A percentile compares a stretch with the other conserved stretches of the same genome.
Evolutionary conservation across 176 grass and related monocot genomes (phyloP).

Genomic region (Poa annua): DNA sequence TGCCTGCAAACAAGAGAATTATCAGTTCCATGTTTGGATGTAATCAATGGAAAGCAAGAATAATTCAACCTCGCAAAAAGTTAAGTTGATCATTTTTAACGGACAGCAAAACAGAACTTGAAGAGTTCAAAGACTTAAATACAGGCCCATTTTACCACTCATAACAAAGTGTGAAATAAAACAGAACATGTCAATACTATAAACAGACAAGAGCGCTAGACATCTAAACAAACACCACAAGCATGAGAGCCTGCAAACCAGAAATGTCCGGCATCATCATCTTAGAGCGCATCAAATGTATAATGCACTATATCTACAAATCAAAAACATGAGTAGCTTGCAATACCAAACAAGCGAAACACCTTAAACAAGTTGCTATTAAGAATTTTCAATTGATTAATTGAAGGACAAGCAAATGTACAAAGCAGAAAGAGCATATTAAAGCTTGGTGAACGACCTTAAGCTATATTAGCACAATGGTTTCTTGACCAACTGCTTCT

Average conservation of each 20-base stretch:
- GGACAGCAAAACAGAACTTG: not conserved
- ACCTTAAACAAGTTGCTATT: no score
- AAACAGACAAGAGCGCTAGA: not conserved
- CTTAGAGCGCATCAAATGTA: not conserved
- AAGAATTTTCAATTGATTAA: not conserved
- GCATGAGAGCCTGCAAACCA: not conserved
- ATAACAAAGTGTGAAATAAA: not conserved
- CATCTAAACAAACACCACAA: not conserved
- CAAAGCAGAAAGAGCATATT: not conserved
- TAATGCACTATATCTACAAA: not conserved
- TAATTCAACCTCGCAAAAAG: not conserved
- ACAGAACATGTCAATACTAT: not conserved
- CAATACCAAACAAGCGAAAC: no score
- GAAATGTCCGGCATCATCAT: not conserved
- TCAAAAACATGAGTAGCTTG: not conserved
- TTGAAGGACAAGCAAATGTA: no score
- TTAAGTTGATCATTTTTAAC: not conserved
- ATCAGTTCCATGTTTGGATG: not conserved
- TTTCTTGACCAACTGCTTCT: not conserved
- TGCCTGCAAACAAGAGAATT: conserved; percentile 51
- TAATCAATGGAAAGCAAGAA: not conserved
- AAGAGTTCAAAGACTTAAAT: not conserved
- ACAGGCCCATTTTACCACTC: not conserved
- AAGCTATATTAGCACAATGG: not conserved
- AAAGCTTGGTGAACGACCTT: not conserved